phyloP scores from a whole-genome alignment of 1,284 basidiomycete genomes.

The Phellopilus nigrolimitatus region DNA sequence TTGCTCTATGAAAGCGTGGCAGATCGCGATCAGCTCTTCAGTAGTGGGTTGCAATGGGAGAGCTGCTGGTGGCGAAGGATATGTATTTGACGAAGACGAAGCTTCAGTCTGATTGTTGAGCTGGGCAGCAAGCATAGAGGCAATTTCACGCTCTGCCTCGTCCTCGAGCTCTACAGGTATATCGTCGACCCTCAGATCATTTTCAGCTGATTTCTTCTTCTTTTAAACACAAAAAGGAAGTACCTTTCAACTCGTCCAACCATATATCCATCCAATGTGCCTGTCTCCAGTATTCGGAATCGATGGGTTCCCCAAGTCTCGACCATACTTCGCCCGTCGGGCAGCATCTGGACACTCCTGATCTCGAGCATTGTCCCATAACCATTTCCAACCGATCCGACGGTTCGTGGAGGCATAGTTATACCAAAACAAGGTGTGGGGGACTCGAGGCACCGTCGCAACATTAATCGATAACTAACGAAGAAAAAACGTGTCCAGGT shows the following conservation, averaged over 20 bases:
- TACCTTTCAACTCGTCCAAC: constrained; percentile 75
- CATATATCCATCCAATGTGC: constrained; percentile 82
- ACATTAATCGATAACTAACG: constrained; percentile 79
- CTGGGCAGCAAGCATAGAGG: constrained; percentile 29
- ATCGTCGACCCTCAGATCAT: constrained; percentile 44
- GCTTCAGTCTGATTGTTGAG: constrained; percentile 21
- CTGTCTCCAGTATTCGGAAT: constrained; percentile 82
- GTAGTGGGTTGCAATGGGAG: constrained; percentile 25
- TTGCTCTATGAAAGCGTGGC: constrained; percentile 76
- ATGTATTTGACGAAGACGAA: constrained; percentile 11
- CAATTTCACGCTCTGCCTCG: constrained; percentile 30
- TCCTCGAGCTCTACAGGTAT: constrained; percentile 45
- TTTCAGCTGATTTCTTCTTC: not conserved
- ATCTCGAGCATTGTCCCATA: constrained; percentile 96
- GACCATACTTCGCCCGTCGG: constrained; percentile 87
- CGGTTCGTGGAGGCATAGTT: constrained; percentile 62
- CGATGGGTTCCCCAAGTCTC: constrained; percentile 82
- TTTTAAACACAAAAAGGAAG: not conserved
- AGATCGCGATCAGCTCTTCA: constrained; percentile 68
- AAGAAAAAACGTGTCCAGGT: constrained; percentile 3
- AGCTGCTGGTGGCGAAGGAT: not conserved
- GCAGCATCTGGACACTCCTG: constrained; percentile 77
- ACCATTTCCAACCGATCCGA: constrained; percentile 50
- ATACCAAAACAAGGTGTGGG: constrained; percentile 82
- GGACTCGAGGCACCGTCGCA: constrained; percentile 82